Evolutionary conservation across 176 grass and related monocot genomes (phyloP), one percentile per base, ranked within the genome.

Genomic region (Coix lacrymajobi): DNA sequence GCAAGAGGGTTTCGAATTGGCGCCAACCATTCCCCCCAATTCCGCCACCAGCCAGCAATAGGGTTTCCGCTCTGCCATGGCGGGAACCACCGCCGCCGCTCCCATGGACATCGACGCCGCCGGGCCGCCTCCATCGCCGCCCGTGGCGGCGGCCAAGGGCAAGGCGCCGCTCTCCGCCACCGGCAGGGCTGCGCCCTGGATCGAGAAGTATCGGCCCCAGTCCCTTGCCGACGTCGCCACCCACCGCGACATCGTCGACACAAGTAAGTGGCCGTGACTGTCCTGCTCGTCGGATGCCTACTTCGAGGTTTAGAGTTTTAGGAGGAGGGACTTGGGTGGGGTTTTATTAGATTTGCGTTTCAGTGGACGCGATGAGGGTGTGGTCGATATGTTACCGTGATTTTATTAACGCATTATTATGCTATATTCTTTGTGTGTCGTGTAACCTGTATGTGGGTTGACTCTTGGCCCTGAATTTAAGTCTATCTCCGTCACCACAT

Each of bases 191-290:
- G 89, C 87, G 39, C 96, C 96, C 26, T 99, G 93, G 96, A 91
- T 99, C 9, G 96, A 99, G 85, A 99, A 96, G 87, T 99, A 96
- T 82, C 88, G 93, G 1, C 96, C 96, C 49, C 89, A 96, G 80
- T 96, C 93, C 66, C 93, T 99, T 40, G 91, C 91, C 44, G 96
- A 99, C 77, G 96, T 96, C 38, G 96, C 96, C 43, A 93, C 93
- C 31, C 96, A 99, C 86, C 93, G 93, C 61, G 93, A 99, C 85
- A 99, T 99, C 77, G 83, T 99, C 31, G 93, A 99, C 65, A 96
- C 93, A 5, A 99, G 96, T 99, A 88, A 71, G 86, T 67, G 51
- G 15, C 24, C 17, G 14, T 11, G 8, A 49, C 51, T 11, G n/a
- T 25, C 62, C 24, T 5, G 16, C 4, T 72, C 46, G 16, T 13